Evolutionary conservation across 2,329 filamentous ascomycete species (phyloP).

Genomic region (Pseudonectria buxi): DNA sequence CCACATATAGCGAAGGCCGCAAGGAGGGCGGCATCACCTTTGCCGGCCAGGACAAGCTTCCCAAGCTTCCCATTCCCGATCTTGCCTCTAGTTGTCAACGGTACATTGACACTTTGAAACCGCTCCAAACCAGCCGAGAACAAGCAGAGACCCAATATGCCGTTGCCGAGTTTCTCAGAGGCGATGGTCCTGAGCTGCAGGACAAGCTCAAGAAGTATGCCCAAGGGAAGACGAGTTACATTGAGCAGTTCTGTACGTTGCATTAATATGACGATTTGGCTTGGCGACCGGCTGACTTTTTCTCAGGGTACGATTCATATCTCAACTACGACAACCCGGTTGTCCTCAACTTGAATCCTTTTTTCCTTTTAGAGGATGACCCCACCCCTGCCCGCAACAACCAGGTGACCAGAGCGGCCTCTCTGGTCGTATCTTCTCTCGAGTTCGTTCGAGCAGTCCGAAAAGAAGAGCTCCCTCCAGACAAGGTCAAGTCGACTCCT

Average conservation of each 20-base stretch:
- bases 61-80: slow-evolving; percentile 88
- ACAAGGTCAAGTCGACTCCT: slow-evolving; percentile 74
- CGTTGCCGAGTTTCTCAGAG: slow-evolving; percentile 72
- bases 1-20: slow-evolving; percentile 44
- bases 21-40: slow-evolving; percentile 75
- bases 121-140: slow-evolving; percentile 74
- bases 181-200: slow-evolving; percentile 78
- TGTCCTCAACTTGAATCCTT: slow-evolving; percentile 93
- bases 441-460: slow-evolving; percentile 90
- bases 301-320: slow-evolving; percentile 92
- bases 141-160: slow-evolving; percentile 76
- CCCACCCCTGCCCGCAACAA: slow-evolving; percentile 94
- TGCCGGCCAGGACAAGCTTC: slow-evolving; percentile 77
- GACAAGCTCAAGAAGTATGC: slow-evolving; percentile 88
- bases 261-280: neutral
- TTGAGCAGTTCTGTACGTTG: slow-evolving; percentile 86
- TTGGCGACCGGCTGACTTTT: slow-evolving; percentile 5
- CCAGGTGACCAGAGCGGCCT: slow-evolving; percentile 90
- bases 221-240: slow-evolving; percentile 86
- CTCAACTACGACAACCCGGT: slow-evolving; percentile 97
- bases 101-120: slow-evolving; percentile 72
- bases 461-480: slow-evolving; percentile 85
- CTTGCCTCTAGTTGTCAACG: slow-evolving; percentile 70
- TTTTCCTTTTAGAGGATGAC: slow-evolving; percentile 95
- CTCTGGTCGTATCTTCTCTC: slow-evolving; percentile 80